Base-by-base conservation (phyloP, 1,284 basidiomycete species). In the Testicularia cyperi region DNA sequence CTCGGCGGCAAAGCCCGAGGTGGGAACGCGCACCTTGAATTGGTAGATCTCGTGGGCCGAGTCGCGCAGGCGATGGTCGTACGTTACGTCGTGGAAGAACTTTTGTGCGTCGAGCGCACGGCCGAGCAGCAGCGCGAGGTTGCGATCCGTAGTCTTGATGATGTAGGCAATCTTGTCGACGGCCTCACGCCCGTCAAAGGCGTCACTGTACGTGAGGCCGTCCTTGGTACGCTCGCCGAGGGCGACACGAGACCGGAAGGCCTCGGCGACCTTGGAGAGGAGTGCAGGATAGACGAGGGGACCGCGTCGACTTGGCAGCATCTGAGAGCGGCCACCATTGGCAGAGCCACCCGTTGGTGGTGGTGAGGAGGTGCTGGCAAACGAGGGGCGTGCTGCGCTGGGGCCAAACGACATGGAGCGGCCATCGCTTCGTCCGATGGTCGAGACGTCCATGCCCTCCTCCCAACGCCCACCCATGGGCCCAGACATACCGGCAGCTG, bases 41-140 rank as follows among this genome's bases (percentile, higher is more conserved):
- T 95, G 92, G 78, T 97, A 99, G 22, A 99, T 80, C 78, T 98
- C 95, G 56, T 84, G 82, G 2, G 86, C 81, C 65, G 86, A 90
- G 78, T 98, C 95, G 38, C 95, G 82, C 56, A 99, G 77, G 12
- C 94, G 86, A 77, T 98, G 95, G 73, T 97, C 92, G 76, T 98
- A 99, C 6, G 94, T 96, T 61, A 98, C 95, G 72, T 97, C 95
- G 77, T 99, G 95, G 77, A 98, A 98, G 80, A 94, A 97, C 80
- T 97, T 98, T 79, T 98, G 95, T 12, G 92, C 88, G 74, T 98
- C 95, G 44, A 99, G 81, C 5, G 94, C 92, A 36, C 95, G 84
- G 12, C 95, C 95, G 9, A 98, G 83, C 3, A 99, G 81, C 33
- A 98, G 79, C 4, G 95, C 95, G 18, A 99, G 83, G 77, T 96